These are phyloP conservation scores for Rubia peregrina DNA, from an alignment of 305 asterid genomes.

Conservation along the genomic window DNA sequence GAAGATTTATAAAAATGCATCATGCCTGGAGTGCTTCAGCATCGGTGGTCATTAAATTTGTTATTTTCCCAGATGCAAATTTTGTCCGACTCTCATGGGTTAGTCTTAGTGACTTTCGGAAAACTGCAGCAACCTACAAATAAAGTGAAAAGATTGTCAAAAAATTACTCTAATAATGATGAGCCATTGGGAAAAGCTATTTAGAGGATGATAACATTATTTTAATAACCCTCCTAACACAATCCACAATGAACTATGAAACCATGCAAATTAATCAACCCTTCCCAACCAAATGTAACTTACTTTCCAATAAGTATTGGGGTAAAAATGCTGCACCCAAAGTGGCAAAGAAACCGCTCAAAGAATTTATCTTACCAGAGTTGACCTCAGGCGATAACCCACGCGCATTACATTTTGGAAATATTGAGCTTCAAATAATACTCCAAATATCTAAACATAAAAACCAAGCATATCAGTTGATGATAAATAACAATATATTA, in stretches of 20 bases:
- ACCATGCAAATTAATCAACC: not conserved
- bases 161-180: not conserved
- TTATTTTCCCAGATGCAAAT: conserved; percentile 80
- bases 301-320: not conserved
- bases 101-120: conserved; percentile 79
- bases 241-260: not conserved
- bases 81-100: conserved; percentile 90
- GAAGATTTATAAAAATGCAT: conserved; percentile 9
- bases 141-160: conserved; percentile 7
- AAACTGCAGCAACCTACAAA: conserved; percentile 86
- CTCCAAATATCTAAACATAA: conserved; percentile 62
- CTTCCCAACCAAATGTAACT: not conserved
- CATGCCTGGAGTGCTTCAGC: conserved; percentile 93
- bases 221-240: not conserved
- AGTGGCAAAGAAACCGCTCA: not conserved
- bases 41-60: conserved; percentile 95
- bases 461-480: not conserved
- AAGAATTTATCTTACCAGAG: conserved; percentile 52
- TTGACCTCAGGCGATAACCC: conserved; percentile 84
- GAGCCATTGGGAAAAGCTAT: not conserved
- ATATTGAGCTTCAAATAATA: conserved; percentile 91
- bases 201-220: not conserved
- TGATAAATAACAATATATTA: not conserved
- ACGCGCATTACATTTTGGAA: conserved; percentile 98
- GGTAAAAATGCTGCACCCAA: not conserved